Evolutionary conservation across 192 early-diverging fungal species (phyloP).

Genomic region (Martensiomyces pterosporus): DNA sequence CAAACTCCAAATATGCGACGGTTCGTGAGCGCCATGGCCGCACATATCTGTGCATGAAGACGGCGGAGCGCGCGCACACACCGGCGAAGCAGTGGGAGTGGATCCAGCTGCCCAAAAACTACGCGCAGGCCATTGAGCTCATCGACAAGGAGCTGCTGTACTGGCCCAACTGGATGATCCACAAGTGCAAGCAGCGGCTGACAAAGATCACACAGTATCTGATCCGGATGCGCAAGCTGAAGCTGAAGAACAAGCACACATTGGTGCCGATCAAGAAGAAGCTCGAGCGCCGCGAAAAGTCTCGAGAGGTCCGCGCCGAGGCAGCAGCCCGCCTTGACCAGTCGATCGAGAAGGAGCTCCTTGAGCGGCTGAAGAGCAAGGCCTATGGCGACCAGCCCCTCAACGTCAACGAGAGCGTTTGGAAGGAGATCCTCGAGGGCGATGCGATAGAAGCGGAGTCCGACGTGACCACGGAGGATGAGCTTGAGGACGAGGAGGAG

Average conservation of each 20-base stretch:
- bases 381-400: conserved; percentile 96
- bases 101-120: conserved; percentile 86
- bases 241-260: conserved; percentile 70
- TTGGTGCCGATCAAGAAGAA: conserved; percentile 92
- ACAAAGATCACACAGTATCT: conserved; percentile 97
- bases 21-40: conserved; percentile 79
- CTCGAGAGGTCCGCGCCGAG: conserved; percentile 86
- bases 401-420: conserved; percentile 87
- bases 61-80: conserved; percentile 90
- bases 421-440: conserved; percentile 81
- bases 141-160: conserved; percentile 85
- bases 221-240: conserved; percentile 87
- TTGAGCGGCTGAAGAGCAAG: conserved; percentile 86
- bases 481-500: conserved; percentile 55
- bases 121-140: conserved; percentile 76
- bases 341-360: conserved; percentile 92
- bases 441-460: conserved; percentile 67
- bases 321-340: conserved; percentile 86
- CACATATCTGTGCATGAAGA: conserved; percentile 92
- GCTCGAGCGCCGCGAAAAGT: conserved; percentile 80
- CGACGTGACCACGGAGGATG: conserved; percentile 65
- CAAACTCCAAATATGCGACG: conserved; percentile 93
- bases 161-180: conserved; percentile 87
- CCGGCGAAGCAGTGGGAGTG: conserved; percentile 93
- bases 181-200: conserved; percentile 95